These are phyloP conservation scores for Sindora glabra DNA, from an alignment of 306 rosid species.

Conservation along the genomic window DNA sequence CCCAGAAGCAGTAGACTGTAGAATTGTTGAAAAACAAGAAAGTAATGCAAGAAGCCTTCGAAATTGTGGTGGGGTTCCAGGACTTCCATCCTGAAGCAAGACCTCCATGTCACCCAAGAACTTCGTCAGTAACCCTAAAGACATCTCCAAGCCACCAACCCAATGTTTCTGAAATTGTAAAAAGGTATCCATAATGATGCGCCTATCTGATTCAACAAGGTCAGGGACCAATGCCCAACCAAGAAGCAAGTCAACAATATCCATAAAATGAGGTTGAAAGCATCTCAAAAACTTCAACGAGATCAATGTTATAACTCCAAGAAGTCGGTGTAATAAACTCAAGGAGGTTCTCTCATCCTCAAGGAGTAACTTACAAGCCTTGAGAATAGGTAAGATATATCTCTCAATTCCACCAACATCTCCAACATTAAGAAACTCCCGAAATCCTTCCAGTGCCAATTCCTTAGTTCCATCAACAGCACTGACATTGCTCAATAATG, in stretches of 20 bases:
- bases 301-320: conserved; percentile 67
- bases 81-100: conserved; percentile 74
- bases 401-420: conserved; percentile 68
- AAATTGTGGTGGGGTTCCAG: conserved; percentile 74
- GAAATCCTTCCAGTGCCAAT: conserved; percentile 67
- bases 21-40: conserved; percentile 73
- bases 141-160: conserved; percentile 79
- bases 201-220: conserved; percentile 57
- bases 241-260: conserved; percentile 75
- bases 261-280: conserved; percentile 81
- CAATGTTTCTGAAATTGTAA: conserved; percentile 93
- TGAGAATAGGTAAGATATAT: conserved; percentile 68
- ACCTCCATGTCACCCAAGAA: conserved; percentile 95
- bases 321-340: conserved; percentile 50
- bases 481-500: conserved; percentile 49
- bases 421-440: conserved; percentile 77
- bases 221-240: conserved; percentile 87
- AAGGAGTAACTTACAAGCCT: conserved; percentile 78
- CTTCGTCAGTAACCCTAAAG: conserved; percentile 69
- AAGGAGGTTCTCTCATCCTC: conserved; percentile 95
- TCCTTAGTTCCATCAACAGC: conserved; percentile 53
- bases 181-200: conserved; percentile 71
- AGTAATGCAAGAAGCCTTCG: conserved; percentile 72
- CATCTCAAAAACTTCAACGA: conserved; percentile 66
- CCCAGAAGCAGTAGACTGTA: conserved; percentile 88